Evolutionary conservation across 257 asterid species (phyloP).

Genomic region (Pogostemon cablin): DNA sequence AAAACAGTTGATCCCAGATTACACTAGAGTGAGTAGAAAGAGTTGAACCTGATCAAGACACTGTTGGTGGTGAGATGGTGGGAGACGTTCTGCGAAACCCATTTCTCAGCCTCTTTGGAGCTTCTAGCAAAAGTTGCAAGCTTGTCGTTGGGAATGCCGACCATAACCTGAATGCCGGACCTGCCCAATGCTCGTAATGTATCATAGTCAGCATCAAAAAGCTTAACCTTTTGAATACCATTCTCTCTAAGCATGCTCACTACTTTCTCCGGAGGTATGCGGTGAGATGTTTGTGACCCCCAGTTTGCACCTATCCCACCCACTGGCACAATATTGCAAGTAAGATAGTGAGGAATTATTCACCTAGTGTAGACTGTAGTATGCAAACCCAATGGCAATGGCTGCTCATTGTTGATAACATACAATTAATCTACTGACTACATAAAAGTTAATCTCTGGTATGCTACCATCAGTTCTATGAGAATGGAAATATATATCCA

Average conservation of each 20-base stretch:
- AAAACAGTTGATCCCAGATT: too few species aligned
- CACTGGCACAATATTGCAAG: slow-evolving; percentile 27
- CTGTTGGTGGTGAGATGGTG: slow-evolving; percentile 49
- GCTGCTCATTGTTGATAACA: neutral
- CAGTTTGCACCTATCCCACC: slow-evolving; percentile 85
- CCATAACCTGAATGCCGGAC: slow-evolving; percentile 88
- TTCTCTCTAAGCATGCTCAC: slow-evolving; percentile 79
- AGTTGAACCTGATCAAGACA: slow-evolving; percentile 65
- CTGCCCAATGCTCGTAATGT: slow-evolving; percentile 66
- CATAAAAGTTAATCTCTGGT: neutral
- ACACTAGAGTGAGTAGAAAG: neutral
- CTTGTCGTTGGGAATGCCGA: slow-evolving; percentile 92
- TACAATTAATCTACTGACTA: too few species aligned
- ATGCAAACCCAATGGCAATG: neutral
- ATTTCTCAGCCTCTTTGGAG: slow-evolving; percentile 71
- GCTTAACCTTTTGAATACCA: slow-evolving; percentile 83
- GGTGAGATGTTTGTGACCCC: slow-evolving; percentile 81
- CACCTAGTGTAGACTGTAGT: neutral
- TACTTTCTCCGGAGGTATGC: slow-evolving; percentile 60
- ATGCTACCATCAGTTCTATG: neutral
- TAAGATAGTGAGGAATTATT: too few species aligned
- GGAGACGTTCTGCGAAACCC: slow-evolving; percentile 78
- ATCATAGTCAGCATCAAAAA: slow-evolving; percentile 79
- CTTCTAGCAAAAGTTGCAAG: slow-evolving; percentile 58
- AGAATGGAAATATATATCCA: neutral